phyloP scores from a whole-genome alignment of 345 rosid species.

The Boechera stricta region DNA sequence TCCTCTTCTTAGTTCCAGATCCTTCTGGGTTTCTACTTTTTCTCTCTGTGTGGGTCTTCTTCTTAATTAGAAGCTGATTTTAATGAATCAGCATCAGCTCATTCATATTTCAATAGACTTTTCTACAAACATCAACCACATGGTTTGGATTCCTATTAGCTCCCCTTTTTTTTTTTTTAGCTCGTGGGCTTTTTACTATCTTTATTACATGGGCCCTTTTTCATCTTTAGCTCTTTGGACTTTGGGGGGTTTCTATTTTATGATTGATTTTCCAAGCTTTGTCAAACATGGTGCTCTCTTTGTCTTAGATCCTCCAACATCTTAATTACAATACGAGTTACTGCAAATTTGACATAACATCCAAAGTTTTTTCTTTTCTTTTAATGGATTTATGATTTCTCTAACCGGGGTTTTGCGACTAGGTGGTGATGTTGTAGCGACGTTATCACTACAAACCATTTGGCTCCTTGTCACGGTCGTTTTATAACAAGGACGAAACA shows the following conservation, averaged over 20 bases:
- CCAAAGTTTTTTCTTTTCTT: too few relatives aligned
- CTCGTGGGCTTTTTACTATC: slow-evolving; percentile 10
- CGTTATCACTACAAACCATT: background rate
- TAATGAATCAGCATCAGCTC: background rate
- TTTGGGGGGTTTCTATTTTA: too few relatives aligned
- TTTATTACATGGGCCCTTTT: background rate
- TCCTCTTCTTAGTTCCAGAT: slow-evolving; percentile 15
- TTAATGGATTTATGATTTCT: background rate
- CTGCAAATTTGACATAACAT: too few relatives aligned
- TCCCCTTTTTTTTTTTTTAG: background rate
- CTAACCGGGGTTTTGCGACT: too few relatives aligned
- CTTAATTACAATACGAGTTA: too few relatives aligned
- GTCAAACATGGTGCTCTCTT: background rate
- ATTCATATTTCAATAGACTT: background rate
- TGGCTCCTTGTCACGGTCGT: background rate
- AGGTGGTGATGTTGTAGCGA: background rate
- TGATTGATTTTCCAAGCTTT: too few relatives aligned
- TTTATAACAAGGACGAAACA: background rate
- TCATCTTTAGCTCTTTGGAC: too few relatives aligned
- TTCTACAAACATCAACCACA: background rate
- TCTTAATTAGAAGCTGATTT: background rate
- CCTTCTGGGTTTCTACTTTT: slow-evolving; percentile 17
- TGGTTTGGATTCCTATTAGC: background rate
- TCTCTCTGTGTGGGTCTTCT: background rate
- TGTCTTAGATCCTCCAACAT: too few relatives aligned